phyloP scores from a whole-genome alignment of 2,329 filamentous ascomycete species.

The Cucurbitaria berberidis region DNA sequence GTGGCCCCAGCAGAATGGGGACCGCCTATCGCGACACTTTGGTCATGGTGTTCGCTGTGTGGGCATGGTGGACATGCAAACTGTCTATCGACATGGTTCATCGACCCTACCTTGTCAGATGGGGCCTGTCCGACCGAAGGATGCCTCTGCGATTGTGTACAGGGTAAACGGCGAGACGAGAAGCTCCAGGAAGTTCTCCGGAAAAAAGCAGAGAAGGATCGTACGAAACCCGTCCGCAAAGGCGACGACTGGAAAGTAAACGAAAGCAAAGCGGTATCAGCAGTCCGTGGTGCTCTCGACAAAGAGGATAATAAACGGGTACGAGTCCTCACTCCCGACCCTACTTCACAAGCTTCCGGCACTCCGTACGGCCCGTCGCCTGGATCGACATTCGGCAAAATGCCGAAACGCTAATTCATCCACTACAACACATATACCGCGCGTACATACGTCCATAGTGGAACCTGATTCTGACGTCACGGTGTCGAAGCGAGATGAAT shows the following conservation, averaged over 20 bases:
- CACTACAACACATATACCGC: background rate
- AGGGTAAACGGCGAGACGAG: constrained; percentile 51
- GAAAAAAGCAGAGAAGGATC: constrained; percentile 44
- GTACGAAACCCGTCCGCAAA: constrained; percentile 42
- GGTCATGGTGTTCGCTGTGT: constrained; percentile 65
- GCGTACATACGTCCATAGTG: background rate
- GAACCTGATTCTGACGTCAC: constrained; percentile 2
- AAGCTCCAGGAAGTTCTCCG: constrained; percentile 38
- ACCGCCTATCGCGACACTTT: constrained; percentile 50
- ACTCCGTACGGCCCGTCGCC: constrained; percentile 15
- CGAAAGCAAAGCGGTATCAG: constrained; percentile 53
- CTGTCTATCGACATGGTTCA: constrained; percentile 64
- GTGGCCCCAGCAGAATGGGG: constrained; percentile 26
- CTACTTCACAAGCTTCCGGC: constrained; percentile 1
- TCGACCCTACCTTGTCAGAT: constrained; percentile 52
- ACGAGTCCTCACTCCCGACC: constrained; percentile 32
- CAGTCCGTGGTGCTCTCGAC: constrained; percentile 44
- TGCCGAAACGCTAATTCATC: constrained; percentile 3
- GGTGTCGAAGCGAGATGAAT: background rate
- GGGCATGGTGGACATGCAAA: constrained; percentile 65
- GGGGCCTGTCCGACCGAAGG: constrained; percentile 65
- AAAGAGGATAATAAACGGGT: constrained; percentile 39
- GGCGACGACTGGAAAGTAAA: constrained; percentile 52
- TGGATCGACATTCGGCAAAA: constrained; percentile 11
- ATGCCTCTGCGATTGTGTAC: constrained; percentile 65